These are phyloP conservation scores for Domatiomyces globalis DNA, from an alignment of 2,329 filamentous ascomycete genomes.

Conservation along the genomic window DNA sequence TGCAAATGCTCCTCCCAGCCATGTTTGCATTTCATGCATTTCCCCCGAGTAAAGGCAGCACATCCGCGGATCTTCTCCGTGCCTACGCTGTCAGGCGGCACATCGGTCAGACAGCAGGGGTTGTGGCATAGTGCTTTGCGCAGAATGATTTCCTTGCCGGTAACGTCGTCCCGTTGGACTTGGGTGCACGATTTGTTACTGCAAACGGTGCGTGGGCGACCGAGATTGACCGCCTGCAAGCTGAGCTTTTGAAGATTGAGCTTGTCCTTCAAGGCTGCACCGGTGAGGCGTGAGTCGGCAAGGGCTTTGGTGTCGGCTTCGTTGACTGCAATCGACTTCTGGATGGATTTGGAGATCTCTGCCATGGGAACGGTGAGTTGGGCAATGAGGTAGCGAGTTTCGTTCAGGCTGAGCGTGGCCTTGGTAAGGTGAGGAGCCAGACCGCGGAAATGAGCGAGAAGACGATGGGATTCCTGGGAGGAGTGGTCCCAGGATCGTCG, in stretches of 20 bases:
- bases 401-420: conserved; percentile 29
- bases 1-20: conserved; percentile 27
- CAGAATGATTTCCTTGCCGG: conserved; percentile 9
- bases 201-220: not conserved
- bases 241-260: not conserved
- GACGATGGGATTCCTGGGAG: conserved; percentile 19
- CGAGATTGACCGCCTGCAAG: not conserved
- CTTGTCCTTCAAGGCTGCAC: not conserved
- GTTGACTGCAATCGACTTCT: conserved; percentile 21
- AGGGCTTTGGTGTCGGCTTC: conserved; percentile 18
- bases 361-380: conserved; percentile 29
- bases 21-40: conserved; percentile 22
- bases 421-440: conserved; percentile 23
- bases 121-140: conserved; percentile 24
- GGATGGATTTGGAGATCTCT: conserved; percentile 23
- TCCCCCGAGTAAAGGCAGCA: conserved; percentile 17
- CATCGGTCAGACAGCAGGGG: conserved; percentile 20
- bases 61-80: conserved; percentile 20
- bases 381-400: conserved; percentile 24
- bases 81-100: conserved; percentile 19
- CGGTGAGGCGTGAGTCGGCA: not conserved
- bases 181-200: not conserved
- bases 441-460: conserved; percentile 22
- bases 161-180: not conserved
- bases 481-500: conserved; percentile 28